These are phyloP conservation scores for Colletotrichum tanaceti DNA, from an alignment of 2,329 filamentous ascomycete species.

Conservation along the genomic window DNA sequence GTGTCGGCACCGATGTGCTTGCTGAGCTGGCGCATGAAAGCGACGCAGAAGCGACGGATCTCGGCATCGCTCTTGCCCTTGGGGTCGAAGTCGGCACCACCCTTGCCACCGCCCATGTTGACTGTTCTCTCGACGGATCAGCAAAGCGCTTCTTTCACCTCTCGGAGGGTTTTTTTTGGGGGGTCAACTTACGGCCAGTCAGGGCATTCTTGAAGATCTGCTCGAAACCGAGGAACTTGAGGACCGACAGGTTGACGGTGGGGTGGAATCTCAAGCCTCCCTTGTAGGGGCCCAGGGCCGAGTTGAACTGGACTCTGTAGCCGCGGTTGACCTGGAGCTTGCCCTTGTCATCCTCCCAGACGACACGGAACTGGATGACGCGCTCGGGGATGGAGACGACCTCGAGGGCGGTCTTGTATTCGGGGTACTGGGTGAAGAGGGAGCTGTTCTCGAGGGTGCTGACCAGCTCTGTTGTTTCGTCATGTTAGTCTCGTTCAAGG, in stretches of 20 bases:
- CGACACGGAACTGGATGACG: conserved; percentile 95
- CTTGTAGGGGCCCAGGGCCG: conserved; percentile 96
- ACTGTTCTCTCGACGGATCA: conserved; percentile 59
- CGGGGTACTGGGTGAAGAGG: conserved; percentile 93
- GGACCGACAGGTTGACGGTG: conserved; percentile 75
- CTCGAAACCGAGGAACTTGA: conserved; percentile 99
- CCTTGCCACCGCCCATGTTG: conserved; percentile 96
- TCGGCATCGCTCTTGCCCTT: conserved; percentile 98
- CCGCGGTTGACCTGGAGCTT: conserved; percentile 93
- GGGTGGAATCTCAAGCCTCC: conserved; percentile 96
- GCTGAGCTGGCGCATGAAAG: conserved; percentile 96
- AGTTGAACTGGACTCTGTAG: conserved; percentile 99
- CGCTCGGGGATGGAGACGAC: conserved; percentile 94
- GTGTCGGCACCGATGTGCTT: conserved; percentile 97
- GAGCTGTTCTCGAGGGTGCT: conserved; percentile 94
- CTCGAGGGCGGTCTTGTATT: conserved; percentile 91
- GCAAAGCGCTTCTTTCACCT: conserved; percentile 16
- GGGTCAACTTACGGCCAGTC: conserved; percentile 79
- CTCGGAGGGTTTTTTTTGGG: background rate
- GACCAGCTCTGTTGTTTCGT: conserved; percentile 77
- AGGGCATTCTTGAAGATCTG: conserved; percentile 99
- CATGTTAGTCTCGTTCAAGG: conserved; percentile 41
- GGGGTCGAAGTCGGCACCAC: conserved; percentile 97
- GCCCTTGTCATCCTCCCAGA: conserved; percentile 96
- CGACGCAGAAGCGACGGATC: conserved; percentile 95